Evolutionary conservation across 352 stramenopile species (phyloP).

Genomic region (Pythium rishiriense): DNA sequence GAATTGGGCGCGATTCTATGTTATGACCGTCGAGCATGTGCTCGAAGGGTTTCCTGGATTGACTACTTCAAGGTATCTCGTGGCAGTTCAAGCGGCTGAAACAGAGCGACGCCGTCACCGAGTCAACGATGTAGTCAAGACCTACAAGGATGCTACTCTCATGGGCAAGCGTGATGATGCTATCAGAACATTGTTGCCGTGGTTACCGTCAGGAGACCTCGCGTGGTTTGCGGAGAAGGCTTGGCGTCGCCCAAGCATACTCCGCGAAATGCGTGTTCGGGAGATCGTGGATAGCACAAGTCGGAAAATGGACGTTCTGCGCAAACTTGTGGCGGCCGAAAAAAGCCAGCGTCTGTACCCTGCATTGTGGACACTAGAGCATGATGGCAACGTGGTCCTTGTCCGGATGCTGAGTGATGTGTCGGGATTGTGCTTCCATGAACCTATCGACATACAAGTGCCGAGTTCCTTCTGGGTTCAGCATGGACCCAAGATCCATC

Average conservation of each 20-base stretch:
- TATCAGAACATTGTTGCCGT: background rate
- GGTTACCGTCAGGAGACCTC: background rate
- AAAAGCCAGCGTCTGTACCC: background rate
- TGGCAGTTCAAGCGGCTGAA: background rate
- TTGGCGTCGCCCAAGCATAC: background rate
- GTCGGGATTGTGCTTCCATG: conserved; percentile 9
- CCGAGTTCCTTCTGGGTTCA: background rate
- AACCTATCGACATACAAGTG: conserved; percentile 6
- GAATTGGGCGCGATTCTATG: background rate
- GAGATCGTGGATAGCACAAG: background rate
- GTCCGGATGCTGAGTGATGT: conserved; percentile 14
- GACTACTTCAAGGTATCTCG: background rate
- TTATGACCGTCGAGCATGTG: conserved; percentile 9
- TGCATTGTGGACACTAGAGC: conserved; percentile 10
- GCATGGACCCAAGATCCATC: background rate
- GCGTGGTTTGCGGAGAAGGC: conserved; percentile 4
- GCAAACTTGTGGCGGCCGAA: background rate
- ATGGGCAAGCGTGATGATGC: background rate
- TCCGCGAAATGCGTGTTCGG: background rate
- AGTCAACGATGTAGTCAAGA: background rate
- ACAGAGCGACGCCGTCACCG: background rate
- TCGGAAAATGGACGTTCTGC: conserved; percentile 5
- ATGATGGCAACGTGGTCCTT: background rate
- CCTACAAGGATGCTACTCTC: background rate
- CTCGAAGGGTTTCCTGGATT: conserved; percentile 10